A percentile compares a stretch with the other conserved stretches of the same genome.
These are phyloP conservation scores for Hypoxylon sp. DNA, from an alignment of 2,329 filamentous ascomycete species.

Conservation along the genomic window DNA sequence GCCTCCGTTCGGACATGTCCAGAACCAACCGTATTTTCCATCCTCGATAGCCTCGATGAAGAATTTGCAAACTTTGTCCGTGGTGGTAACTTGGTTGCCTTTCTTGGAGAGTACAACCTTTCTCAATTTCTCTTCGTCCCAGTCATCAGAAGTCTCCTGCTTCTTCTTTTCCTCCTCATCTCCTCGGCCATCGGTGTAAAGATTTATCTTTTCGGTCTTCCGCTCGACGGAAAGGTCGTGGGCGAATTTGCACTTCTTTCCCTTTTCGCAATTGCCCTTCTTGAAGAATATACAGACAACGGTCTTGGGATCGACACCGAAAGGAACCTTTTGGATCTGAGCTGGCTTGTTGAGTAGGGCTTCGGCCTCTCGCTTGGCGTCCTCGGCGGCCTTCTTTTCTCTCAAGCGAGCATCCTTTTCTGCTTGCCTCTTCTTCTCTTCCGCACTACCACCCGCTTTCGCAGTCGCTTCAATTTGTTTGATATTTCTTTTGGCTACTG, in stretches of 20 bases:
- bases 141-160: slow-evolving; percentile 91
- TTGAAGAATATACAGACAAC: slow-evolving; percentile 97
- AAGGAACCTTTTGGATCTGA: slow-evolving; percentile 96
- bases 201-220: slow-evolving; percentile 88
- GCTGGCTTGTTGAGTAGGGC: slow-evolving; percentile 89
- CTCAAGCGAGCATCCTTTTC: slow-evolving; percentile 75
- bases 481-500: slow-evolving; percentile 88
- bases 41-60: slow-evolving; percentile 98
- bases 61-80: slow-evolving; percentile 99
- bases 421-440: slow-evolving; percentile 82
- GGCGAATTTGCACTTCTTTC: slow-evolving; percentile 96
- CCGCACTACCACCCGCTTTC: slow-evolving; percentile 78
- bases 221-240: slow-evolving; percentile 90
- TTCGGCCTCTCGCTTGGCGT: slow-evolving; percentile 80
- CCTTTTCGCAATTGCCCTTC: slow-evolving; percentile 97
- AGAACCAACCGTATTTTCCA: slow-evolving; percentile 99
- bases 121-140: slow-evolving; percentile 96
- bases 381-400: slow-evolving; percentile 91
- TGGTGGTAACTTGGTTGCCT: slow-evolving; percentile 93
- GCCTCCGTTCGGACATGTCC: slow-evolving; percentile 94
- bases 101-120: slow-evolving; percentile 95
- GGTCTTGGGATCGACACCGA: slow-evolving; percentile 97
- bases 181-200: slow-evolving; percentile 86
- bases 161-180: slow-evolving; percentile 82
- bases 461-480: slow-evolving; percentile 80